Base-by-base conservation (phyloP, 169 alveolate species). In the Eimeria necatrix region DNA sequence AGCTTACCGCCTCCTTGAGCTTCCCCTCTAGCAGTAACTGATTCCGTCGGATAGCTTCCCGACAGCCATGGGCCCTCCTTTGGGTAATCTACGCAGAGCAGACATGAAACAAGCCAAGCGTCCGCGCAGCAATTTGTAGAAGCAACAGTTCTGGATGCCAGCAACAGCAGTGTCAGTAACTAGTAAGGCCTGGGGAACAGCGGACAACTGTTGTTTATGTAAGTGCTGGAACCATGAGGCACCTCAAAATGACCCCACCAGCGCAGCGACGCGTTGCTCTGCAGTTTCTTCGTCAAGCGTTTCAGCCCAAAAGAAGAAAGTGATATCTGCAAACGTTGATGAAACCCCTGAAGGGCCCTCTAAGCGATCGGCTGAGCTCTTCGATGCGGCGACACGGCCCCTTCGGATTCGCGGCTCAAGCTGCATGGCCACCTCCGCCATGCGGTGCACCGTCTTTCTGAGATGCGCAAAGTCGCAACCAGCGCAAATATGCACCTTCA, bases 381-480 rank as follows among this genome's bases (percentile, higher is more conserved):
- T 74, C 24, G 73, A 59, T 4, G 89, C 22, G 51, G 73, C 51
- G 16, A 78, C 80, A 8, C 95, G 73, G 49, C 95, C 95, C 59
- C 68, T 32, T 16, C 71, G 86, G 22, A 92, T 78, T 22, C 93
- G 84, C n/a, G 93, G 93, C 85, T 81, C 91, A 51, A 26, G 26
- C 93, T 92, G 93, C 86, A 92, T 92, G 41, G 93, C 93, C 16
- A 92, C 78, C 6, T 56, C 87, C 41, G 95, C 95, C 93, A 92
- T 92, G 60, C 95, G 91, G 85, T 81, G 91, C 32, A 92, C 78
- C n/a, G 95, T 92, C 61, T 91, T 91, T 56, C 95, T 91, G 95
- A 26, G 12, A 20, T 22, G 18, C 46, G 48, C 78, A 68, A 61
- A 61, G 41, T 26, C 73, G 9, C 16, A 61, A 61, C 24, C 73